These are phyloP conservation scores for Neurospora sp. DNA, from an alignment of 2,329 filamentous ascomycete species.

Conservation along the genomic window DNA sequence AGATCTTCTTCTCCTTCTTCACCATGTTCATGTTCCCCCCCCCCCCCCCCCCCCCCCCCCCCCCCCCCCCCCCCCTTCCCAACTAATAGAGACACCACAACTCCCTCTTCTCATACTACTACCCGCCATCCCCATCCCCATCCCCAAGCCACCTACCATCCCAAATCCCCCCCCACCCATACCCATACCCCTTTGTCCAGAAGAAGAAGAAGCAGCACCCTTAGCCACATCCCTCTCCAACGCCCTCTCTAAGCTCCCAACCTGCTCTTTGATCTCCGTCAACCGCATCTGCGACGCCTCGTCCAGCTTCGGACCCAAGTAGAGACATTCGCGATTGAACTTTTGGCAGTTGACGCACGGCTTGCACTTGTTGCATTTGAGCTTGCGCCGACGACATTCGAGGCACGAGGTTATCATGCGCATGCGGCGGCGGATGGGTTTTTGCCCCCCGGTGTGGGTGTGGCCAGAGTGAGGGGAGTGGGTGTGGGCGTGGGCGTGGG, in stretches of 20 bases:
- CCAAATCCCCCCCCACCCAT: too few species aligned
- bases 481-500: background rate
- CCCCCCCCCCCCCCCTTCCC: slow-evolving; percentile 8
- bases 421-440: slow-evolving; percentile 48
- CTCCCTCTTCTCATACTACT: slow-evolving; percentile 22
- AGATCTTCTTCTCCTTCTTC: slow-evolving; percentile 34
- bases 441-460: slow-evolving; percentile 10
- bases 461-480: background rate
- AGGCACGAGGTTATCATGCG: slow-evolving; percentile 60
- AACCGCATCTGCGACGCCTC: slow-evolving; percentile 59
- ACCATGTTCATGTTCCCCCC: slow-evolving; percentile 11
- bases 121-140: slow-evolving; percentile 9
- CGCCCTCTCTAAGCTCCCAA: slow-evolving; percentile 60
- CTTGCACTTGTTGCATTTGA: slow-evolving; percentile 66
- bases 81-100: background rate
- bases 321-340: slow-evolving; percentile 46
- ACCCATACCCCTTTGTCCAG: slow-evolving; percentile 12
- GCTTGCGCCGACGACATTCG: slow-evolving; percentile 64
- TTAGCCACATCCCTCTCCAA: slow-evolving; percentile 59
- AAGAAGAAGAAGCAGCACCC: slow-evolving; percentile 8
- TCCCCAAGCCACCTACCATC: too few species aligned
- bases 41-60: slow-evolving; percentile 17
- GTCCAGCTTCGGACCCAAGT: slow-evolving; percentile 59
- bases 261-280: slow-evolving; percentile 70
- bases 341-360: slow-evolving; percentile 61